Base-by-base conservation (phyloP, 2,329 filamentous ascomycete genomes). In the Fusarium sp. region DNA sequence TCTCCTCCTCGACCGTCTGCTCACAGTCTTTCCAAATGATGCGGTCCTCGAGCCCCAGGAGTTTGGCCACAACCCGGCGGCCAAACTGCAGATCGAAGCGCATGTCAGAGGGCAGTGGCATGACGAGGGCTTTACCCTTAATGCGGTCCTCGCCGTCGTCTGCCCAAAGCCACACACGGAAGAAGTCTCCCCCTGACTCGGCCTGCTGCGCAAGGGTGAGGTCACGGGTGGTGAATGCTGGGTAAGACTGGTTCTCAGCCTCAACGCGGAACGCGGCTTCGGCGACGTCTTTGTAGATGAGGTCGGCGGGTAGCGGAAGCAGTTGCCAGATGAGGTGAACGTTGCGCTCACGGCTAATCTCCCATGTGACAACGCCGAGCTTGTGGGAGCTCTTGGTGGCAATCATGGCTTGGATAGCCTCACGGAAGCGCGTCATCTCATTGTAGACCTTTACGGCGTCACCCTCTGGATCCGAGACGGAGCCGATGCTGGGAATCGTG, bases 251-350 rank as follows among this genome's bases (percentile, higher is more conserved):
- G 75, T 97, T 97, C 80, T 97, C 93, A 0, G 94, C 95, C 79
- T 98, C 91, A 2, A 97, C 93, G 62, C 92, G 92, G 84, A 99
- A 98, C 0, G 92, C 96, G 0, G 93, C 94, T 80, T 98, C 94
- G 0, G 97, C 93, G 2, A 97, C 86, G 0, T 93, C 93, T 55
- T 91, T 90, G 22, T 84, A 85, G 59, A 98, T 88, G 51, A 94
- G 84, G 11, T 92, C 87, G 0, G 88, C 85, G 0, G 93, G 89
- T 1, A 97, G 86, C 1, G 96, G 94, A 33, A 98, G 85, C 75
- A 97, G 93, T 82, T 99, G 97, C 96, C 95, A 98, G 79, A 98
- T 96, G 1, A 92, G 88, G 80, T 99, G 96, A 64, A 98, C 91
- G 63, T 96, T 94, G 60, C 89, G 89, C 6, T 87, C 87, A 59